Conservation (phyloP, 2,329 filamentous ascomycete genomes). For the Xylaria sp. region DNA sequence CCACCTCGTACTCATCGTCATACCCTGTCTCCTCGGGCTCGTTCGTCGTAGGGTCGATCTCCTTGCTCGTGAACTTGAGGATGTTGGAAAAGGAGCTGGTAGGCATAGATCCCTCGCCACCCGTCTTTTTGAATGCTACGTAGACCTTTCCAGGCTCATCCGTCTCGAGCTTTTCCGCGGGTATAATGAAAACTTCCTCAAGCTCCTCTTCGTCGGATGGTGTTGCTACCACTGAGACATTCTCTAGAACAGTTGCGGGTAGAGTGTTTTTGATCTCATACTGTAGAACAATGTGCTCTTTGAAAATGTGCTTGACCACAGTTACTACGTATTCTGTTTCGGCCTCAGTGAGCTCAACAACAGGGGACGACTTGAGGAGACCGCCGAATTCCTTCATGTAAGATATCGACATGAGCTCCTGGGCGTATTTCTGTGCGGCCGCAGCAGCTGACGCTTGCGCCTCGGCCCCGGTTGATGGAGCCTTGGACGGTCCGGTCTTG, state of each 20-base stretch:
- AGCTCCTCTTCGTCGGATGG: slow-evolving; percentile 84
- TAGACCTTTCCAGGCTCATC: slow-evolving; percentile 94
- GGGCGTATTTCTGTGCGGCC: slow-evolving; percentile 86
- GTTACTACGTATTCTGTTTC: slow-evolving; percentile 97
- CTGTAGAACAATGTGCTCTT: slow-evolving; percentile 93
- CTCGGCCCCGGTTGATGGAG: slow-evolving; percentile 75
- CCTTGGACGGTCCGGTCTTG: slow-evolving; percentile 80
- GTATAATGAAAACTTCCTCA: slow-evolving; percentile 94
- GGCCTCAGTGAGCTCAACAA: slow-evolving; percentile 92
- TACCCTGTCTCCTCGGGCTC: slow-evolving; percentile 94
- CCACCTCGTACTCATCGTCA: slow-evolving; percentile 97
- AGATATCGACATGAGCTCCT: slow-evolving; percentile 87
- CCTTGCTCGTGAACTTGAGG: slow-evolving; percentile 97
- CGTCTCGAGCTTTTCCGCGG: slow-evolving; percentile 81
- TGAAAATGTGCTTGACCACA: slow-evolving; percentile 97
- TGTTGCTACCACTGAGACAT: slow-evolving; percentile 84
- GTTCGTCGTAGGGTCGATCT: slow-evolving; percentile 93
- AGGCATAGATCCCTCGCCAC: slow-evolving; percentile 80
- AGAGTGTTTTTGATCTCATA: slow-evolving; percentile 99
- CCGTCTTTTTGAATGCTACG: slow-evolving; percentile 88
- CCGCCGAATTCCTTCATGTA: slow-evolving; percentile 90
- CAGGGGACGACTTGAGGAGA: slow-evolving; percentile 88
- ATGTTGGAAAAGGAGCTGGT: slow-evolving; percentile 87
- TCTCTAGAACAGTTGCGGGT: slow-evolving; percentile 87
- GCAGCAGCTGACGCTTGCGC: slow-evolving; percentile 80